phyloP scores from a whole-genome alignment of 108 stramenopile species.

The Skeletonema costatum region DNA sequence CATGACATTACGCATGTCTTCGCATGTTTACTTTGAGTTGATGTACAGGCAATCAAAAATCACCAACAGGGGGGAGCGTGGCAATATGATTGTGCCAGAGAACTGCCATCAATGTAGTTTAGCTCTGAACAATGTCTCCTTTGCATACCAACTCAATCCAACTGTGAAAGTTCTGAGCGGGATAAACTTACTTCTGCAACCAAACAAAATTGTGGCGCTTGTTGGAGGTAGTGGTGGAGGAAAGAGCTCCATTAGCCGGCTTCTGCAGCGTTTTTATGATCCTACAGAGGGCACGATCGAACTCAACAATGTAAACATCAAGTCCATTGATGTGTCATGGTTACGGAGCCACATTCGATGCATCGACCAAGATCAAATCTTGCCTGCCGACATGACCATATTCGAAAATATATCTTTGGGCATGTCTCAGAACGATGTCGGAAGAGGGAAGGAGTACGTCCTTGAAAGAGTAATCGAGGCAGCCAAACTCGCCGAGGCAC shows the following conservation, averaged over 20 bases:
- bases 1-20: conserved; percentile 26
- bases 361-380: conserved; percentile 86
- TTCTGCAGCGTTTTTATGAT: conserved; percentile 89
- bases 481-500: conserved; percentile 75
- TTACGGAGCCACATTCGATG: conserved; percentile 72
- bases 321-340: conserved; percentile 60
- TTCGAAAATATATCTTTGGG: conserved; percentile 87
- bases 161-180: conserved; percentile 57
- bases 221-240: conserved; percentile 81
- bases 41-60: conserved; percentile 30
- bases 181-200: conserved; percentile 34
- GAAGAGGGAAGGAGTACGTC: conserved; percentile 48
- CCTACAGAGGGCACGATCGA: conserved; percentile 54
- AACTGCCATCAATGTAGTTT: neutral
- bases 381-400: conserved; percentile 81
- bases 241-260: conserved; percentile 74
- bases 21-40: conserved; percentile 25
- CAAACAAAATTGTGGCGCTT: conserved; percentile 65
- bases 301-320: conserved; percentile 79
- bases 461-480: conserved; percentile 58
- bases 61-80: neutral
- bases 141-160: conserved; percentile 82
- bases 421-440: conserved; percentile 25
- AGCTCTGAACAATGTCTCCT: conserved; percentile 68
- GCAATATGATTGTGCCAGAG: neutral